Conservation (phyloP, 2,329 filamentous ascomycete species). For the Hawksworthiomyces lignivorus region DNA sequence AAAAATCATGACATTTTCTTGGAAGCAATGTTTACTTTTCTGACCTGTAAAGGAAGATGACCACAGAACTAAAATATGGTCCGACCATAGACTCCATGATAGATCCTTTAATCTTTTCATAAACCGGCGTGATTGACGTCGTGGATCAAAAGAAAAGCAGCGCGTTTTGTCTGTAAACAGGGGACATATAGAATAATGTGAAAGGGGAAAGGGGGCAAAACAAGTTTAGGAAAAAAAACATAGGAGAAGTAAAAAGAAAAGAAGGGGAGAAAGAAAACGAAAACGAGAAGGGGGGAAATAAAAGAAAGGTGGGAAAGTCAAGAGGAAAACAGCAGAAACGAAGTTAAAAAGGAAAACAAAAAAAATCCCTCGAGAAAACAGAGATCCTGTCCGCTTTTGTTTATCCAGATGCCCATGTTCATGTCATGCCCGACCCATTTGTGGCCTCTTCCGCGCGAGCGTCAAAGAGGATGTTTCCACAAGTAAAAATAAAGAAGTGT, state of each 20-base stretch:
- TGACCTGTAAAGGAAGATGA: conserved; percentile 3
- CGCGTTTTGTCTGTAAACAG: too few relatives aligned
- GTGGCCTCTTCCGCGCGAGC: conserved; percentile 21
- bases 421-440: conserved; percentile 20
- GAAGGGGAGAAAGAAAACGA: conserved; percentile 11
- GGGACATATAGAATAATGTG: conserved; percentile 1
- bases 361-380: conserved; percentile 8
- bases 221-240: not conserved
- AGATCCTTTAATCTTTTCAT: conserved; percentile 16
- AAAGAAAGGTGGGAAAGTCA: too few relatives aligned
- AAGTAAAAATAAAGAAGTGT: conserved; percentile 22
- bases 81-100: conserved; percentile 15
- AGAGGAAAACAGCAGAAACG: conserved; percentile 12
- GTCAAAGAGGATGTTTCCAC: conserved; percentile 15
- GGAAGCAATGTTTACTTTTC: too few relatives aligned
- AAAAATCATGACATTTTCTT: too few relatives aligned
- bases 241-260: not conserved
- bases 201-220: conserved; percentile 3
- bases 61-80: conserved; percentile 8
- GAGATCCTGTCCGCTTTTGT: conserved; percentile 16
- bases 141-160: conserved; percentile 1
- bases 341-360: conserved; percentile 13
- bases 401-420: conserved; percentile 25
- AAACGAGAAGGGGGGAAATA: too few relatives aligned
- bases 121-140: conserved; percentile 9